A percentile compares a stretch with the other conserved stretches of the same genome.
Evolutionary conservation across 306 rosid genomes (phyloP).

Genomic region (Lagenaria siceraria): DNA sequence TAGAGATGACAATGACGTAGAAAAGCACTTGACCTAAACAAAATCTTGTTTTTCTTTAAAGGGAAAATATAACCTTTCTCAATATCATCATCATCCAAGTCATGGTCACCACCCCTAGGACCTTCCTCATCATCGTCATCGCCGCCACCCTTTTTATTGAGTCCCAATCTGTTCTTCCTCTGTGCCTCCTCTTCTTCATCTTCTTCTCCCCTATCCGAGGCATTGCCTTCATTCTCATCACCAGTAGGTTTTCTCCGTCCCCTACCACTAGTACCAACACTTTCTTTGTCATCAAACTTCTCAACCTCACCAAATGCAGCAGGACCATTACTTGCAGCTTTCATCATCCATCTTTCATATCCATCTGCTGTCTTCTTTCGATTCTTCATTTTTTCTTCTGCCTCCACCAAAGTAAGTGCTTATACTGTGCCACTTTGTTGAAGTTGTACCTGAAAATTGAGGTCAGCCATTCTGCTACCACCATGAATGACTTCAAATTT

Average conservation of each 20-base stretch:
- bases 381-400: constrained; percentile 94
- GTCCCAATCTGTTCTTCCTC: constrained; percentile 61
- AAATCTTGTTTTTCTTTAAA: neutral
- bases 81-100: constrained; percentile 69
- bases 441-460: constrained; percentile 69
- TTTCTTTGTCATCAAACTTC: constrained; percentile 58
- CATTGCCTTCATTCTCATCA: constrained; percentile 63
- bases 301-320: constrained; percentile 82
- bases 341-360: constrained; percentile 99
- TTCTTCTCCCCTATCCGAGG: constrained; percentile 87
- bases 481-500: neutral
- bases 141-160: constrained; percentile 40
- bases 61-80: constrained; percentile 58
- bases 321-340: constrained; percentile 78
- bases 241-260: constrained; percentile 40
- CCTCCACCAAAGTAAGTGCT: constrained; percentile 91
- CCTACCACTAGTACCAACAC: constrained; percentile 39
- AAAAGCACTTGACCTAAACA: neutral
- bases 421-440: constrained; percentile 90
- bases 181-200: constrained; percentile 78
- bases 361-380: constrained; percentile 97
- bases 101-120: constrained; percentile 58
- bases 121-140: constrained; percentile 81
- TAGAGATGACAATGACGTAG: neutral
- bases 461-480: neutral